phyloP scores from a whole-genome alignment of 768 basidiomycete species.

The Rhizopogon roseolus region DNA sequence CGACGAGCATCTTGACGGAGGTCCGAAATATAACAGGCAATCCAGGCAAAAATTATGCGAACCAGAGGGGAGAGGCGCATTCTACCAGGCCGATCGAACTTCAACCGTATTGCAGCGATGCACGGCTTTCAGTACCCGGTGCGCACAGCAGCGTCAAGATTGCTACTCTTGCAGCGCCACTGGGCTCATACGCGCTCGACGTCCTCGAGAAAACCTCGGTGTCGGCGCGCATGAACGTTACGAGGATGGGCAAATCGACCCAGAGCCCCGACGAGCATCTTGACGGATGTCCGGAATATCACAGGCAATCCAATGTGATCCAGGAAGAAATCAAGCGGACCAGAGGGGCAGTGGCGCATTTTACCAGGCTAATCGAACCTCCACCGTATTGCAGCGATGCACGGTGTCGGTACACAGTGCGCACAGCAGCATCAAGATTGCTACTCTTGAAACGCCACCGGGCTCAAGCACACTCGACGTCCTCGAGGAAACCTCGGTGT shows the following conservation, averaged over 20 bases:
- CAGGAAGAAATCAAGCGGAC: too few species aligned
- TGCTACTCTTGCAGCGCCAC: conserved; percentile 1
- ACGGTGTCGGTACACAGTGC: conserved; percentile 1
- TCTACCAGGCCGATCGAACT: neutral
- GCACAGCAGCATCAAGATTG: conserved; percentile 3
- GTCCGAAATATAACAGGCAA: neutral
- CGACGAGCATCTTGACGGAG: neutral
- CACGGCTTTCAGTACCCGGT: neutral
- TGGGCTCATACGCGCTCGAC: conserved; percentile 3
- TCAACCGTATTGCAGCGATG: conserved; percentile 4
- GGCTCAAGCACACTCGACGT: conserved; percentile 7
- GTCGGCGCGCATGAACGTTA: conserved; percentile 3
- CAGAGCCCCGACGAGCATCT: neutral
- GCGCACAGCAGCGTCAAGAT: neutral
- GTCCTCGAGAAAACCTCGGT: conserved; percentile 1
- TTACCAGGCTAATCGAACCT: neutral
- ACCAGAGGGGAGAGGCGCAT: neutral
- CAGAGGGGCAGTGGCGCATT: neutral
- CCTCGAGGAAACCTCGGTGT: conserved; percentile 4
- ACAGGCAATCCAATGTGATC: neutral
- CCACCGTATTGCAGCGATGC: conserved; percentile 4
- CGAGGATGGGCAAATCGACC: neutral
- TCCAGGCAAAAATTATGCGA: neutral
- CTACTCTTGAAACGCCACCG: conserved; percentile 2
- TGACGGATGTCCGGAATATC: neutral